phyloP scores from a whole-genome alignment of 1,139 yeast genomes.

The Candida tetrigidarum region DNA sequence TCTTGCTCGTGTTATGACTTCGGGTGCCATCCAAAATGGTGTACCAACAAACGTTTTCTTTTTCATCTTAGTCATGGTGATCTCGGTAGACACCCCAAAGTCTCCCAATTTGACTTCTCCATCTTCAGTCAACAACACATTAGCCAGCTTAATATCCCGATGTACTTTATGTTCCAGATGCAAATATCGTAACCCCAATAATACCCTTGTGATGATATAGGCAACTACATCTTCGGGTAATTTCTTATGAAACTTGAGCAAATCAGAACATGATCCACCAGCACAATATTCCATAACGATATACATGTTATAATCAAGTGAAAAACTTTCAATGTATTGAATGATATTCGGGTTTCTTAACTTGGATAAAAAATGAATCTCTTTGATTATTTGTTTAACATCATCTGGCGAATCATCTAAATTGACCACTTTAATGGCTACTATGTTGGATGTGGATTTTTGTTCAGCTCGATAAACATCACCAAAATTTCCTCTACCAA shows the following conservation, averaged over 20 bases:
- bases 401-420: constrained; percentile 78
- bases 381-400: constrained; percentile 64
- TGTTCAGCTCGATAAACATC: constrained; percentile 75
- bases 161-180: constrained; percentile 80
- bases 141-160: constrained; percentile 85
- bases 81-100: constrained; percentile 86
- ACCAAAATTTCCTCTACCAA: constrained; percentile 88
- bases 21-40: constrained; percentile 96
- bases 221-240: constrained; percentile 63
- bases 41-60: constrained; percentile 85
- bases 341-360: constrained; percentile 69
- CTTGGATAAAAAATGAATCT: constrained; percentile 71
- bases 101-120: constrained; percentile 79
- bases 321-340: constrained; percentile 63
- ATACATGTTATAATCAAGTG: constrained; percentile 72
- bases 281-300: constrained; percentile 94
- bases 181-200: constrained; percentile 68
- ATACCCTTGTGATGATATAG: constrained; percentile 60
- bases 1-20: constrained; percentile 56
- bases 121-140: constrained; percentile 63
- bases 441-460: constrained; percentile 20
- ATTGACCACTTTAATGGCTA: constrained; percentile 79
- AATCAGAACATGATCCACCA: constrained; percentile 87
- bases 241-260: constrained; percentile 54
- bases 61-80: constrained; percentile 61